These are phyloP conservation scores for Flaveria trinervia DNA, from an alignment of 129 eudicot species.

Conservation along the genomic window DNA sequence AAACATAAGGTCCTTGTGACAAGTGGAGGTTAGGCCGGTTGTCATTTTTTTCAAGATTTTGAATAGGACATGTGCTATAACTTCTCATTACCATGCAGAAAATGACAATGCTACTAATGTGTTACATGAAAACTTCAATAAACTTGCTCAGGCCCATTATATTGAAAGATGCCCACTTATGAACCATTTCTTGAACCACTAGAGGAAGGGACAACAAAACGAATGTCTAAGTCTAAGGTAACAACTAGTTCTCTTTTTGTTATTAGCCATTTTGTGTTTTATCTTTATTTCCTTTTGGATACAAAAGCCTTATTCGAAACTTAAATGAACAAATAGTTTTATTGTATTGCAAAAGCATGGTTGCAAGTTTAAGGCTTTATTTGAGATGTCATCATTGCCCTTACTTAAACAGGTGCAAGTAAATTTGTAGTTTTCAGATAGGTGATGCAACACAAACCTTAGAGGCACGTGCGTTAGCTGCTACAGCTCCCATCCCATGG, in stretches of 20 bases:
- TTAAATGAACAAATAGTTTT: conserved; percentile 4
- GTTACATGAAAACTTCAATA: conserved; percentile 53
- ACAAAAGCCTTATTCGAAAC: conserved; percentile 4
- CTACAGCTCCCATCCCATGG: conserved; percentile 70
- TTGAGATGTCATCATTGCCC: not conserved
- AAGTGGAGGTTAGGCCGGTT: conserved; percentile 38
- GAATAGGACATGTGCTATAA: conserved; percentile 18
- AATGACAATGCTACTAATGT: conserved; percentile 39
- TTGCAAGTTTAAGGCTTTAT: not conserved
- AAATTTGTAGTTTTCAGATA: conserved; percentile 38
- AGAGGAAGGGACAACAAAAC: conserved; percentile 62
- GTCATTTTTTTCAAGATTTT: conserved; percentile 1
- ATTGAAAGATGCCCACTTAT: conserved; percentile 93
- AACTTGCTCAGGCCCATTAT: conserved; percentile 59
- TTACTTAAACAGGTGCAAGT: conserved; percentile 1
- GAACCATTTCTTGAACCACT: conserved; percentile 74
- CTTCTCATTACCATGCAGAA: conserved; percentile 34
- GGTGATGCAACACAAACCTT: conserved; percentile 41
- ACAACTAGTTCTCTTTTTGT: not conserved
- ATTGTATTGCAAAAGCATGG: not conserved
- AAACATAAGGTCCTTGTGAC: conserved; percentile 28
- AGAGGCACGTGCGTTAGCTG: conserved; percentile 76
- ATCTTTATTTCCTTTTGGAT: not conserved
- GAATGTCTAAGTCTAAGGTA: conserved; percentile 69
- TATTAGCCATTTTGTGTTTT: not conserved